A percentile compares a stretch with the other conserved stretches of the same genome.
Evolutionary conservation across 129 eudicot species (phyloP).

Genomic region (Arctium minus): DNA sequence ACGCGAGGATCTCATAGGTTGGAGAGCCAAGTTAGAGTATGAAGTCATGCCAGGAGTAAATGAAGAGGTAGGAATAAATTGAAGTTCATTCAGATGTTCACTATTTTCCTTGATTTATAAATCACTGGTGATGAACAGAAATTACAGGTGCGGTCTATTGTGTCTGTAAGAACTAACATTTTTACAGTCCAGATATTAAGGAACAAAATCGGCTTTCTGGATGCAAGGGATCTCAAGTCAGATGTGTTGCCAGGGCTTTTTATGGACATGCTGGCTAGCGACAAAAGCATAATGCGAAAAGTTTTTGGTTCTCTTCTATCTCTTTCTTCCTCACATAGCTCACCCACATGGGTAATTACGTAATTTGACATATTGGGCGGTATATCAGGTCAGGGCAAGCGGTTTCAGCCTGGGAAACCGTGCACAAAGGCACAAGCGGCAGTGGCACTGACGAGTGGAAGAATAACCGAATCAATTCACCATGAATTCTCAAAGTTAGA

Average conservation of each 20-base stretch:
- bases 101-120: background rate
- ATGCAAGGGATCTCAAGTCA: conserved; percentile 70
- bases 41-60: conserved; percentile 51
- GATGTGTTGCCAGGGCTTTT: conserved; percentile 58
- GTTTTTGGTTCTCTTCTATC: conserved; percentile 68
- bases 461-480: conserved; percentile 46
- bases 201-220: conserved; percentile 75
- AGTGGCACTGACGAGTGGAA: conserved; percentile 86
- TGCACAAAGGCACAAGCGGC: conserved; percentile 94
- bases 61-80: conserved; percentile 63
- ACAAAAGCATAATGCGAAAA: conserved; percentile 75
- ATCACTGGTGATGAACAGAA: background rate
- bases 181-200: conserved; percentile 97
- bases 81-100: background rate
- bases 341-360: background rate
- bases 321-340: conserved; percentile 17
- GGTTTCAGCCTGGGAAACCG: conserved; percentile 85
- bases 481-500: conserved; percentile 57
- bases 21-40: conserved; percentile 90
- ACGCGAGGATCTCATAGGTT: conserved; percentile 76
- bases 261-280: conserved; percentile 58
- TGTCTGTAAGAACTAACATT: conserved; percentile 50
- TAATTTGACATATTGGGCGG: background rate
- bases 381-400: conserved; percentile 67
- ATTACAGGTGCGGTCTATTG: background rate